phyloP scores from a whole-genome alignment of 805 yeast species.

The Priceomyces fermenticarens region DNA sequence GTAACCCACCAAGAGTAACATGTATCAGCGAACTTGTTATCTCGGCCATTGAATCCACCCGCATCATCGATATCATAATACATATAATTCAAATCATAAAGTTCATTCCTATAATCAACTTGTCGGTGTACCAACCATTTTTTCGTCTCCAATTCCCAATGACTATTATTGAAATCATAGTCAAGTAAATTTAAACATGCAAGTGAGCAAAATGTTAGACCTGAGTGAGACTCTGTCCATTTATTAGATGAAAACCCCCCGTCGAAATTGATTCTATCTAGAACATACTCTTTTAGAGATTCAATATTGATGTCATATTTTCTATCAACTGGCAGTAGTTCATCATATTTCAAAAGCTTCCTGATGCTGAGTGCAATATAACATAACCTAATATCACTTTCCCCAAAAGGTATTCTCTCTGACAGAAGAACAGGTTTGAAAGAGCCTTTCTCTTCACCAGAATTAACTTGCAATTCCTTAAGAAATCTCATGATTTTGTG shows the following conservation, averaged over 20 bases:
- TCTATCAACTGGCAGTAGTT: slow-evolving; percentile 17
- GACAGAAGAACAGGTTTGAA: slow-evolving; percentile 30
- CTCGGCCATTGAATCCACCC: slow-evolving; percentile 86
- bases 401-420: slow-evolving; percentile 45
- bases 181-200: slow-evolving; percentile 50
- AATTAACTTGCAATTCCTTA: slow-evolving; percentile 49
- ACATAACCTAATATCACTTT: slow-evolving; percentile 68
- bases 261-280: slow-evolving; percentile 33
- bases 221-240: slow-evolving; percentile 74
- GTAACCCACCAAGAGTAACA: slow-evolving; percentile 86
- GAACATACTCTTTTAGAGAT: slow-evolving; percentile 33
- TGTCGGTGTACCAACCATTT: slow-evolving; percentile 69
- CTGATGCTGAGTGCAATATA: slow-evolving; percentile 71
- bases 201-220: slow-evolving; percentile 81
- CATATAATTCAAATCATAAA: slow-evolving; percentile 23
- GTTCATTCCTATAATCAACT: slow-evolving; percentile 32
- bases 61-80: slow-evolving; percentile 42
- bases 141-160: slow-evolving; percentile 33
- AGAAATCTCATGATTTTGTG: slow-evolving; percentile 59
- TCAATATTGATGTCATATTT: slow-evolving; percentile 41
- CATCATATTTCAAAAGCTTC: slow-evolving; percentile 44
- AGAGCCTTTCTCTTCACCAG: slow-evolving; percentile 30
- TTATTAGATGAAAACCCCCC: slow-evolving; percentile 70
- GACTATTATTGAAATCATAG: slow-evolving; percentile 15
- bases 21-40: slow-evolving; percentile 80